These are phyloP conservation scores for Penicillium desertorum DNA, from an alignment of 495 filamentous ascomycete genomes.

Conservation along the genomic window DNA sequence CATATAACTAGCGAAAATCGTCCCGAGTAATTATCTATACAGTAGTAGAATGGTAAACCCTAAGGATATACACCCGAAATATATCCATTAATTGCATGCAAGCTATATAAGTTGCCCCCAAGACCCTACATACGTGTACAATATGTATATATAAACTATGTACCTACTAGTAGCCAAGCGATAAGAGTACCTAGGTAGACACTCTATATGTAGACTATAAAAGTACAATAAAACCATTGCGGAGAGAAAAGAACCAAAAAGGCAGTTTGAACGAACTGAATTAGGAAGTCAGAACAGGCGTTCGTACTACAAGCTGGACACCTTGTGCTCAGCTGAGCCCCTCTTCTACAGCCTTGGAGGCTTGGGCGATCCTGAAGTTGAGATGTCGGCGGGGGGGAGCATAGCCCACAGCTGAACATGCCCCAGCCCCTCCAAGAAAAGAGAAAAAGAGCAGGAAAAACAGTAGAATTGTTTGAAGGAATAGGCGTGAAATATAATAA, in stretches of 20 bases:
- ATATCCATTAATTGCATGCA: neutral
- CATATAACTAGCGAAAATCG: neutral
- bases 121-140: neutral
- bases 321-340: constrained; percentile 1
- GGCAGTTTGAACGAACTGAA: neutral
- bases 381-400: constrained; percentile 1
- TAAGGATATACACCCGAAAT: neutral
- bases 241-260: neutral
- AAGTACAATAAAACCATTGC: neutral
- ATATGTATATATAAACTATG: neutral
- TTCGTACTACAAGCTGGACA: constrained; percentile 3
- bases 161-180: neutral
- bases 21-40: neutral
- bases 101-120: neutral
- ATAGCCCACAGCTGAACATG: neutral
- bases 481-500: neutral
- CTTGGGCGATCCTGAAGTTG: constrained; percentile 8
- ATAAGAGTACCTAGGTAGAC: neutral
- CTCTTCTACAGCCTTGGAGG: neutral
- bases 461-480: neutral
- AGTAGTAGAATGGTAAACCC: neutral
- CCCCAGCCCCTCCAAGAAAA: neutral
- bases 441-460: neutral
- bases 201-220: too few species aligned
- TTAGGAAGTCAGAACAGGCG: constrained; percentile 1